A percentile compares a stretch with the other conserved stretches of the same genome.
Evolutionary conservation across 2,329 filamentous ascomycete genomes (phyloP).

Genomic region (Colletotrichum siamense): DNA sequence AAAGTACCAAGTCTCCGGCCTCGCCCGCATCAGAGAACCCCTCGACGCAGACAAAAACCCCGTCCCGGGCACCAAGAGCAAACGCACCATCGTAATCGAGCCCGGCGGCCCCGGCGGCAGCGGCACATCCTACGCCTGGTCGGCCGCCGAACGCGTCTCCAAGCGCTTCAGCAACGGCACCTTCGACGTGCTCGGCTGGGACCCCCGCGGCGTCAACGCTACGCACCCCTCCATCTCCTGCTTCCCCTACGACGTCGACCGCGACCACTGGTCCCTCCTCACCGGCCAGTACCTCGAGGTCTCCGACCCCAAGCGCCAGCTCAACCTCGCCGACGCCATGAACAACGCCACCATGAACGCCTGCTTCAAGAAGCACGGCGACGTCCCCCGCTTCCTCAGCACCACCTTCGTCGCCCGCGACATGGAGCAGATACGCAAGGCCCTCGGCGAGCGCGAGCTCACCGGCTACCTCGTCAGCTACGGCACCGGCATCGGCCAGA

Average conservation of each 20-base stretch:
- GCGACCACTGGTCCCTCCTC: conserved; percentile 52
- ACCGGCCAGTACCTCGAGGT: conserved; percentile 43
- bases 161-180: conserved; percentile 45
- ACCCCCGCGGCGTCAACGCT: conserved; percentile 57
- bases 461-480: conserved; percentile 57
- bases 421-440: conserved; percentile 52
- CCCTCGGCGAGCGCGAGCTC: conserved; percentile 49
- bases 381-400: conserved; percentile 50
- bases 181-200: conserved; percentile 58
- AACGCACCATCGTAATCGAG: conserved; percentile 54
- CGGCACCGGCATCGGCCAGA: conserved; percentile 58
- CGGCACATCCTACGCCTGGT: conserved; percentile 48
- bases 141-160: conserved; percentile 39
- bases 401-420: conserved; percentile 55
- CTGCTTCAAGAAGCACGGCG: conserved; percentile 48
- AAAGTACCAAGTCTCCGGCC: conserved; percentile 53
- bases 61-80: conserved; percentile 40
- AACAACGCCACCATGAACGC: conserved; percentile 48
- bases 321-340: conserved; percentile 50
- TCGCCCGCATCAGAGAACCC: conserved; percentile 29
- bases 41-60: conserved; percentile 18
- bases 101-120: conserved; percentile 57
- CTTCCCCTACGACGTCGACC: conserved; percentile 49
- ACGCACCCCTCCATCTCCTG: conserved; percentile 51
- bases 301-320: conserved; percentile 38